A percentile compares a stretch with the other conserved stretches of the same genome.
phyloP scores from a whole-genome alignment of 2,329 filamentous ascomycete species.

The Penicillium sp. region DNA sequence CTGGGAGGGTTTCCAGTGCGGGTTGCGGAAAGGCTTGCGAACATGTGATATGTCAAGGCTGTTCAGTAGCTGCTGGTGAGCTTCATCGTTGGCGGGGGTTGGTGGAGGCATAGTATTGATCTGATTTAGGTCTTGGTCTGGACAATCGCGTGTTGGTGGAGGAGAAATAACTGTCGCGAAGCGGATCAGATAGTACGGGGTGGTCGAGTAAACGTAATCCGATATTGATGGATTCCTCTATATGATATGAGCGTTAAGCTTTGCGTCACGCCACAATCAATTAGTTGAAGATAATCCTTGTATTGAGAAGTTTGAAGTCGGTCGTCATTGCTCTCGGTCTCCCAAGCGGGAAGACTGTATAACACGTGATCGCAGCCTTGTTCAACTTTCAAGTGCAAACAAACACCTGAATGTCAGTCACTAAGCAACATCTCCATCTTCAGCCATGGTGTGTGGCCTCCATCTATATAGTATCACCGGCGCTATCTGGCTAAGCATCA shows the following conservation, averaged over 20 bases:
- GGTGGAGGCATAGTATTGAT: conserved; percentile 53
- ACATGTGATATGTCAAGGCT: conserved; percentile 84
- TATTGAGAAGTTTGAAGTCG: not conserved
- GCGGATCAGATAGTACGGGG: too few relatives aligned
- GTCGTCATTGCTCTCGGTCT: not conserved
- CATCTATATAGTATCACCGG: fast-evolving
- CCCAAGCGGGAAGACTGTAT: conserved; percentile 7
- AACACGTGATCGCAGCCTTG: conserved; percentile 7
- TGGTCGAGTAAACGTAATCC: not conserved
- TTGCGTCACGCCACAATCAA: too few relatives aligned
- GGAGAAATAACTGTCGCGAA: conserved; percentile 5
- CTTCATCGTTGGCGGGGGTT: conserved; percentile 70
- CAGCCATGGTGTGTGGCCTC: conserved; percentile 2
- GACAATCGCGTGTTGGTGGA: conserved; percentile 13
- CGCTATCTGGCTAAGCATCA: not conserved
- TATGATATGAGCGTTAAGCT: too few relatives aligned
- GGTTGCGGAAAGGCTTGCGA: conserved; percentile 85
- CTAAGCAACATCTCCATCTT: not conserved
- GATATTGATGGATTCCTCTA: not conserved
- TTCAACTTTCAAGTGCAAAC: conserved; percentile 4
- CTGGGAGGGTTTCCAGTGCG: conserved; percentile 84
- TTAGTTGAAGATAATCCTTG: too few relatives aligned
- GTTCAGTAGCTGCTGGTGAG: conserved; percentile 82
- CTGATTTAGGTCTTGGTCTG: not conserved
- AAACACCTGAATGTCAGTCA: conserved; percentile 14